Conservation (phyloP, 2,329 filamentous ascomycete genomes). For the Epichloe sibirici region DNA sequence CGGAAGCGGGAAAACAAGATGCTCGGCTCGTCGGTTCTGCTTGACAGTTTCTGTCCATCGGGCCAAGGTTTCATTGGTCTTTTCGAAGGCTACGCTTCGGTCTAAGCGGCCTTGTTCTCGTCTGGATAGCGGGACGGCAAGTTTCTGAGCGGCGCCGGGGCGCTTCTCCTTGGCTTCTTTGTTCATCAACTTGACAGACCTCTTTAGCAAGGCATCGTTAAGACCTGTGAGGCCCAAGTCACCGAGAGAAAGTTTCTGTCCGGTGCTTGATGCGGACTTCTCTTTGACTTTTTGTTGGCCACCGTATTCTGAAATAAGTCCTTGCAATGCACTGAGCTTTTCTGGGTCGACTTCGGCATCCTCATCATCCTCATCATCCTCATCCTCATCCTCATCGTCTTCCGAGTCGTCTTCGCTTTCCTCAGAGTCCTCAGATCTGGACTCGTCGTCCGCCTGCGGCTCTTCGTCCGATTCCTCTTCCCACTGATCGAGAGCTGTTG, state of each 20-base stretch:
- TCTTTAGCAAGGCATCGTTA: conserved; percentile 64
- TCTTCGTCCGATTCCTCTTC: conserved; percentile 37
- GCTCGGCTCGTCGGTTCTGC: conserved; percentile 81
- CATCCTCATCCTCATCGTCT: conserved; percentile 34
- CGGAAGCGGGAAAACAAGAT: conserved; percentile 75
- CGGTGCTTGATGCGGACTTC: conserved; percentile 29
- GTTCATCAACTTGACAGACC: conserved; percentile 62
- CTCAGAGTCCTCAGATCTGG: conserved; percentile 28
- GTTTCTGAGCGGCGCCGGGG: conserved; percentile 45
- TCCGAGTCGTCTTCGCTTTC: conserved; percentile 31
- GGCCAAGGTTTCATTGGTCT: conserved; percentile 81
- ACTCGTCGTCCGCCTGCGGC: conserved; percentile 31
- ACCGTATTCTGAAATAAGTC: conserved; percentile 56
- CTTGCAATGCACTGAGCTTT: conserved; percentile 53
- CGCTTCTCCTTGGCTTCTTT: conserved; percentile 44
- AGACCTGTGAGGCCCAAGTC: conserved; percentile 62
- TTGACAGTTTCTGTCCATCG: conserved; percentile 95
- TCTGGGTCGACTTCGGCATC: conserved; percentile 35
- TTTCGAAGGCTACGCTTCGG: conserved; percentile 70
- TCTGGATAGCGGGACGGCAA: conserved; percentile 72
- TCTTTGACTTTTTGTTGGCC: conserved; percentile 47
- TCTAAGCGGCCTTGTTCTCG: conserved; percentile 79
- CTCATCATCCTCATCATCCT: conserved; percentile 36
- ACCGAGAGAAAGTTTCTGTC: conserved; percentile 59
- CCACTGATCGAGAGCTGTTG: conserved; percentile 42